phyloP scores from a whole-genome alignment of 2,329 filamentous ascomycete species.

The Fusarium siculi region DNA sequence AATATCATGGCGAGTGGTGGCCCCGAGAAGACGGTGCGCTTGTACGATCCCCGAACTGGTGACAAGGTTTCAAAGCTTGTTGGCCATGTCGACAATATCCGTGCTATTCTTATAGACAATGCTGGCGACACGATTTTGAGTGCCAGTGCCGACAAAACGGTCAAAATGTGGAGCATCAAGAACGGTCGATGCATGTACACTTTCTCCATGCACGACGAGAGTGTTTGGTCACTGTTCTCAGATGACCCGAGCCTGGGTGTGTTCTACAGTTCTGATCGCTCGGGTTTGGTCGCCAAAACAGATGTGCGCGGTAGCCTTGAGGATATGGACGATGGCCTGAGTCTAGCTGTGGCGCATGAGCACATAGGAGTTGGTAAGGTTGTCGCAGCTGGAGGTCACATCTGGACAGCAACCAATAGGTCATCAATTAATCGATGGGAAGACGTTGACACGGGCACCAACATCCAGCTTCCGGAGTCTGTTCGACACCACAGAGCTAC shows the following conservation, averaged over 20 bases:
- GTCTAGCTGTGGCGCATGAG: constrained; percentile 90
- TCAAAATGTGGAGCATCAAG: constrained; percentile 97
- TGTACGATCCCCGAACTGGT: constrained; percentile 91
- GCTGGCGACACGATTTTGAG: constrained; percentile 92
- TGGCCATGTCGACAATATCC: constrained; percentile 93
- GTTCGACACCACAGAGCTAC: constrained; percentile 61
- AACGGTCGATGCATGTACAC: constrained; percentile 98
- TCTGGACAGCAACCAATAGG: constrained; percentile 91
- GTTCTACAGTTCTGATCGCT: constrained; percentile 95
- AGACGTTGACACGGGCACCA: constrained; percentile 82
- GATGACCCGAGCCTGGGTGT: constrained; percentile 85
- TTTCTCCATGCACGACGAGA: constrained; percentile 98
- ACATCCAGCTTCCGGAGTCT: constrained; percentile 71
- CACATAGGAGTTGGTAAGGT: constrained; percentile 81
- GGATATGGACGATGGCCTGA: constrained; percentile 84
- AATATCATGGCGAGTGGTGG: constrained; percentile 91
- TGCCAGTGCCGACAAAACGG: constrained; percentile 93
- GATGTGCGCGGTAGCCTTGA: constrained; percentile 79
- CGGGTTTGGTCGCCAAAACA: constrained; percentile 94
- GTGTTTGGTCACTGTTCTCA: constrained; percentile 95
- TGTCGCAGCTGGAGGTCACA: constrained; percentile 75
- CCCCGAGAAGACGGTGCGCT: constrained; percentile 88
- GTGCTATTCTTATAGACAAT: constrained; percentile 89
- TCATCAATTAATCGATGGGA: constrained; percentile 94
- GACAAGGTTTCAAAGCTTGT: constrained; percentile 96